Percentiles rank a stretch among this genome's conserved stretches.
Evolutionary conservation across 371 early-diverging fungal genomes (phyloP).

Genomic region (Actinomortierella wolfii): DNA sequence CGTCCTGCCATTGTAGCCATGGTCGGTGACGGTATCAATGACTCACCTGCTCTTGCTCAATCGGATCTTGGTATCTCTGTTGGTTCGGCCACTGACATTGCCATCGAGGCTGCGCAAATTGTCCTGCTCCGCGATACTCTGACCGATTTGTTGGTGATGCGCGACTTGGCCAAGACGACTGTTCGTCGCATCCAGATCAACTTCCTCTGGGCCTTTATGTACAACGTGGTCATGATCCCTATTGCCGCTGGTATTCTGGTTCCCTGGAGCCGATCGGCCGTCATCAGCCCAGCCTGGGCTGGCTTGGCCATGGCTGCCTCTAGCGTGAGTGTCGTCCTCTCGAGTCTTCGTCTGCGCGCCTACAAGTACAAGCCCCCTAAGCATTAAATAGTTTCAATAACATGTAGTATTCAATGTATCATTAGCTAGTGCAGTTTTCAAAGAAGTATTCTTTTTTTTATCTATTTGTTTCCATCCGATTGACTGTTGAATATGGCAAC

Average conservation of each 20-base stretch:
- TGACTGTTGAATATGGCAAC: too few relatives aligned
- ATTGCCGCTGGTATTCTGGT: constrained; percentile 82
- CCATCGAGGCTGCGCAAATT: constrained; percentile 78
- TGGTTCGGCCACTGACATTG: constrained; percentile 82
- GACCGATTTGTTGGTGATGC: constrained; percentile 69
- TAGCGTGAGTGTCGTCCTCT: constrained; percentile 76
- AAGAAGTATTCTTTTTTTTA: too few relatives aligned
- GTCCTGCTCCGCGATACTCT: constrained; percentile 75
- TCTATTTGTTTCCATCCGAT: too few relatives aligned
- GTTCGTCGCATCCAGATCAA: constrained; percentile 77
- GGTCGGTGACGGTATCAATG: constrained; percentile 93
- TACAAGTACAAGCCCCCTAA: constrained; percentile 41
- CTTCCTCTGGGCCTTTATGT: constrained; percentile 82
- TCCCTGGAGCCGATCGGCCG: constrained; percentile 46
- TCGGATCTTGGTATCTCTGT: constrained; percentile 87
- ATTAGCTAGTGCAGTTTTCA: too few relatives aligned
- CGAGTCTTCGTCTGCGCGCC: constrained; percentile 66
- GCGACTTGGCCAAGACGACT: constrained; percentile 65
- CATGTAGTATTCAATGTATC: too few relatives aligned
- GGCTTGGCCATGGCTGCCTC: constrained; percentile 85
- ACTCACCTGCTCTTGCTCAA: constrained; percentile 88
- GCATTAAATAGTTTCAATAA: too few relatives aligned
- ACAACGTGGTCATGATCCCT: constrained; percentile 79
- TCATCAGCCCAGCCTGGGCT: constrained; percentile 75
- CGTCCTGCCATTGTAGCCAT: constrained; percentile 61